Conservation (phyloP, 1,139 yeast genomes). For the Hanseniaspora sp. region DNA sequence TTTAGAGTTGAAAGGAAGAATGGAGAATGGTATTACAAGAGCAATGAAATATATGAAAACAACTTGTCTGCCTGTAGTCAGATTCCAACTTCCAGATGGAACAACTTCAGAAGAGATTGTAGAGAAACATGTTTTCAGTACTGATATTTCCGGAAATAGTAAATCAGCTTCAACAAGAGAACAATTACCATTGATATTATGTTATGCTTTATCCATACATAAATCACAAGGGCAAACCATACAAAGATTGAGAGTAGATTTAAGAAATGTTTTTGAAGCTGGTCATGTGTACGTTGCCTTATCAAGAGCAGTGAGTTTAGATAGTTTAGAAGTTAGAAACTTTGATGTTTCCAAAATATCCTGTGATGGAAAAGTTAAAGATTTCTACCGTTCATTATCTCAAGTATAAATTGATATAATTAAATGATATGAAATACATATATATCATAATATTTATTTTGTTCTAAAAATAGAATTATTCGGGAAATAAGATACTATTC, state of each 20-base stretch:
- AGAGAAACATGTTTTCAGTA: conserved; percentile 26
- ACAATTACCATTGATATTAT: conserved; percentile 64
- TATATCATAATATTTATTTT: background rate
- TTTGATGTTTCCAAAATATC: conserved; percentile 53
- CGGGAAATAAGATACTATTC: no score
- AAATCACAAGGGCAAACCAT: conserved; percentile 89
- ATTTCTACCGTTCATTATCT: conserved; percentile 46
- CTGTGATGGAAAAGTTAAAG: conserved; percentile 55
- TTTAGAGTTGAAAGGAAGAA: conserved; percentile 13
- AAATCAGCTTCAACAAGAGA: conserved; percentile 32
- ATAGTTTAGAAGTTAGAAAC: conserved; percentile 60
- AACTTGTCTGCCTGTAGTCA: conserved; percentile 41
- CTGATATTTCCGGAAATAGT: conserved; percentile 25
- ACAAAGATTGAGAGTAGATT: conserved; percentile 63
- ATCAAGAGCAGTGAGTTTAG: conserved; percentile 73
- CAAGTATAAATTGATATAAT: conserved; percentile 20
- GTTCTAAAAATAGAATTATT: no score
- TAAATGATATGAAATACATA: background rate
- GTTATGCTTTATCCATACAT: conserved; percentile 88
- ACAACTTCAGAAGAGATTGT: conserved; percentile 25
- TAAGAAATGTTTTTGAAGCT: conserved; percentile 59
- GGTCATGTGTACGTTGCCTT: conserved; percentile 89
- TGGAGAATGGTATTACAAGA: conserved; percentile 9
- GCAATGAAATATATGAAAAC: conserved; percentile 5
- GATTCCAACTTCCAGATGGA: conserved; percentile 34